Evolutionary conservation across 2,329 filamentous ascomycete species (phyloP).

Genomic region (Fusarium hainanense): DNA sequence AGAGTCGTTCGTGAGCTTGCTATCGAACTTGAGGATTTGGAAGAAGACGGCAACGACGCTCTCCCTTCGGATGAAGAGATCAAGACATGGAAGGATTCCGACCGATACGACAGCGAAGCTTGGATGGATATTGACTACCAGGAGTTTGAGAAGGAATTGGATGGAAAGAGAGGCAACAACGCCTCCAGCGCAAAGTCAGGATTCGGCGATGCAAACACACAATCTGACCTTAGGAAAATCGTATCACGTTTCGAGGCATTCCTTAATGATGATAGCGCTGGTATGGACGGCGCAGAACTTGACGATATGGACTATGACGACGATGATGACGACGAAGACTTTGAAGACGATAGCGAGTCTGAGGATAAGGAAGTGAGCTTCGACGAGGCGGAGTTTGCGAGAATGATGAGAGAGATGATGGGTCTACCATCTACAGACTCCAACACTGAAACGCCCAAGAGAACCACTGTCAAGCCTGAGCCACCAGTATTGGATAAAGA

Average conservation of each 20-base stretch:
- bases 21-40: conserved; percentile 79
- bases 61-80: conserved; percentile 83
- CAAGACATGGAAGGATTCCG: conserved; percentile 68
- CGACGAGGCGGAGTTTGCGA: conserved; percentile 84
- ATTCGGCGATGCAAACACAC: conserved; percentile 74
- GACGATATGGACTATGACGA: conserved; percentile 77
- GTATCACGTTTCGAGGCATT: conserved; percentile 95
- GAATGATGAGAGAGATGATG: conserved; percentile 94
- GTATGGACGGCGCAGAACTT: conserved; percentile 79
- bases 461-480: conserved; percentile 1
- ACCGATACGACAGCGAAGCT: conserved; percentile 81
- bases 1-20: conserved; percentile 78
- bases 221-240: conserved; percentile 87
- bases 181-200: conserved; percentile 53
- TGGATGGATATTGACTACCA: conserved; percentile 95
- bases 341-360: conserved; percentile 67
- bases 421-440: conserved; percentile 61
- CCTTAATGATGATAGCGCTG: conserved; percentile 85
- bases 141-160: conserved; percentile 86
- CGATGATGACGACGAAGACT: conserved; percentile 62
- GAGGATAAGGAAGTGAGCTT: conserved; percentile 83
- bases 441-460: not conserved
- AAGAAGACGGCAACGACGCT: conserved; percentile 71
- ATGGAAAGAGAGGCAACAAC: conserved; percentile 57
- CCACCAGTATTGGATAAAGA: conserved; percentile 58